Conservation (phyloP, 2,329 filamentous ascomycete genomes). For the Penicillium sp. region DNA sequence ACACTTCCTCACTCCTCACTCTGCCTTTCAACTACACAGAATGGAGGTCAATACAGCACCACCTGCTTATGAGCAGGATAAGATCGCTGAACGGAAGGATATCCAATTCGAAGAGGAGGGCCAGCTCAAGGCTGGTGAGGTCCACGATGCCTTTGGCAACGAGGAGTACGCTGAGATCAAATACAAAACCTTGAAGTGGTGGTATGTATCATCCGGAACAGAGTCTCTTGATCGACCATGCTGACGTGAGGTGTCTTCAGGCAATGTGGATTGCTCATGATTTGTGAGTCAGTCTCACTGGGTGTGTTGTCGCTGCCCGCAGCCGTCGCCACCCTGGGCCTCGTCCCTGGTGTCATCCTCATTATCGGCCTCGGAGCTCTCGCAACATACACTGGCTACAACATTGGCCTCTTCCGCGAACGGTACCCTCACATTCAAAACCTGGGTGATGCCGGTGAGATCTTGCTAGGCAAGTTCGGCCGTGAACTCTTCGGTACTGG, state of each 20-base stretch:
- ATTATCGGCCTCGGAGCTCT: slow-evolving; percentile 55
- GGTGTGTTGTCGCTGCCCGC: slow-evolving; percentile 25
- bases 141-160: slow-evolving; percentile 25
- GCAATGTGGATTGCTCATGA: slow-evolving; percentile 29
- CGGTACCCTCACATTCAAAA: slow-evolving; percentile 59
- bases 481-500: slow-evolving; percentile 62
- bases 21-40: slow-evolving; percentile 5
- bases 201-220: slow-evolving; percentile 11
- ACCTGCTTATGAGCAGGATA: slow-evolving; percentile 21
- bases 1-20: background rate
- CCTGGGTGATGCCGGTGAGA: slow-evolving; percentile 65
- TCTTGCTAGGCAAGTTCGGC: slow-evolving; percentile 60
- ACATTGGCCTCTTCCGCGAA: slow-evolving; percentile 59
- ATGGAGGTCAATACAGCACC: slow-evolving; percentile 22
- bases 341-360: slow-evolving; percentile 48
- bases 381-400: slow-evolving; percentile 58
- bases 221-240: background rate
- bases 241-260: slow-evolving; percentile 4
- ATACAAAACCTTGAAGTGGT: slow-evolving; percentile 28
- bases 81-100: slow-evolving; percentile 20
- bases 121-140: slow-evolving; percentile 22
- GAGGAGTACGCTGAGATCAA: slow-evolving; percentile 28
- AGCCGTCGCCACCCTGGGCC: slow-evolving; percentile 23
- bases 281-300: slow-evolving; percentile 27
- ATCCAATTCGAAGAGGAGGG: slow-evolving; percentile 17